Percentiles rank a stretch among this genome's conserved stretches.
Conservation (phyloP, 2,329 filamentous ascomycete species). For the Phyllosticta ampelicida region DNA sequence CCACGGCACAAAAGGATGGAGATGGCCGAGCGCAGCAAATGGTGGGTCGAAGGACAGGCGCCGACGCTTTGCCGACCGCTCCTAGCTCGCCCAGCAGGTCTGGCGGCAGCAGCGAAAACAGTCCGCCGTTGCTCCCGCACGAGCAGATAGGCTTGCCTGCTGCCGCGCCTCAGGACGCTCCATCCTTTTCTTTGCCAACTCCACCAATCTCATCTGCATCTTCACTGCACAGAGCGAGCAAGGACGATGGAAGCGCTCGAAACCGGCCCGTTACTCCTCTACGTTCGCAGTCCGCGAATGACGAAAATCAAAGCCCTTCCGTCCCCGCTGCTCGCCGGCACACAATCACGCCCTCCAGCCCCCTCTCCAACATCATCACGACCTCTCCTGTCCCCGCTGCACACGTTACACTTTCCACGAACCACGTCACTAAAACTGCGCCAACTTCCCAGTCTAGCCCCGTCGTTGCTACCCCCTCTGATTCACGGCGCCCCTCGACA, state of each 20-base stretch:
- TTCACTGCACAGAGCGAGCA: conserved; percentile 22
- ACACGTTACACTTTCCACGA: conserved; percentile 58
- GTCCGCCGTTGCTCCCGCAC: conserved; percentile 27
- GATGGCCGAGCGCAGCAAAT: neutral
- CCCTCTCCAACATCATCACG: conserved; percentile 55
- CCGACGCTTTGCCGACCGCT: conserved; percentile 20
- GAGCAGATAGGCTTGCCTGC: conserved; percentile 16
- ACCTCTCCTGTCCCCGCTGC: conserved; percentile 53
- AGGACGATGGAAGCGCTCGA: conserved; percentile 14
- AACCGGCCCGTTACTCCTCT: conserved; percentile 15
- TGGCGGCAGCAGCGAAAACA: conserved; percentile 10
- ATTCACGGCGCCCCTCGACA: conserved; percentile 36
- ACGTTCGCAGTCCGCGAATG: conserved; percentile 15
- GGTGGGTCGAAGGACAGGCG: conserved; percentile 6
- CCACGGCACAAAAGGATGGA: conserved; percentile 11
- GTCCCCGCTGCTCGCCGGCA: conserved; percentile 19
- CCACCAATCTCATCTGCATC: conserved; percentile 32
- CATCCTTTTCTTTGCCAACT: conserved; percentile 26
- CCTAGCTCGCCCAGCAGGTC: conserved; percentile 21
- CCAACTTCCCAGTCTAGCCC: conserved; percentile 44
- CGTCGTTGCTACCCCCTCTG: conserved; percentile 36
- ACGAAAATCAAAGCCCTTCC: conserved; percentile 16
- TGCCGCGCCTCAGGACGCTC: conserved; percentile 12
- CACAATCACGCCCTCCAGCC: conserved; percentile 32
- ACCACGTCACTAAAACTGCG: conserved; percentile 31